Evolutionary conservation across 345 rosid genomes (phyloP).

Genomic region (Conringia planisiliqua): DNA sequence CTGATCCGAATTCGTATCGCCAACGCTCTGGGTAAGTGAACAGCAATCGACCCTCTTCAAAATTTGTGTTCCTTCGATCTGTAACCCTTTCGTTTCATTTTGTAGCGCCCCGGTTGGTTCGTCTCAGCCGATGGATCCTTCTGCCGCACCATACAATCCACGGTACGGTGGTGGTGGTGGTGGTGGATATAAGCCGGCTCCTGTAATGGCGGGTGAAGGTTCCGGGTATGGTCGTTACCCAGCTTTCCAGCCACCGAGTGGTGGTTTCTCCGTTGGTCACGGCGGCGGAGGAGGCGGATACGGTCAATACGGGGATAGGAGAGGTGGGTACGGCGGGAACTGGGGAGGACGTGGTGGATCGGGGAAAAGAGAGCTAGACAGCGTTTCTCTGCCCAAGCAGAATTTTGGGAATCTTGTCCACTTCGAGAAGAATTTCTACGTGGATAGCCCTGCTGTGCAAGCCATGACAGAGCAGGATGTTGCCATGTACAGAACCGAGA

Average conservation of each 20-base stretch:
- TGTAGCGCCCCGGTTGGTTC: conserved; percentile 54
- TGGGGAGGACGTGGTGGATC: conserved; percentile 52
- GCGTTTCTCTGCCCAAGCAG: conserved; percentile 62
- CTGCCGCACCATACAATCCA: conserved; percentile 35
- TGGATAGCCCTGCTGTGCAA: conserved; percentile 58
- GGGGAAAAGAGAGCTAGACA: conserved; percentile 56
- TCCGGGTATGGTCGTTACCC: conserved; percentile 41
- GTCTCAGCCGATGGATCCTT: conserved; percentile 36
- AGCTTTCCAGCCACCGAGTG: conserved; percentile 51
- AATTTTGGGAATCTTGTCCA: conserved; percentile 75
- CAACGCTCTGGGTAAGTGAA: conserved; percentile 67
- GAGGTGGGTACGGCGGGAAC: conserved; percentile 33
- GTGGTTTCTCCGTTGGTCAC: conserved; percentile 40
- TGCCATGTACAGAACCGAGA: conserved; percentile 48
- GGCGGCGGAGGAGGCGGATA: conserved; percentile 35
- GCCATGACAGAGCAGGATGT: conserved; percentile 75
- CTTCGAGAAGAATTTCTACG: conserved; percentile 82
- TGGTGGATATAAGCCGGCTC: conserved; percentile 36
- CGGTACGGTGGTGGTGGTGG: conserved; percentile 47
- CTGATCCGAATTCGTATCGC: conserved; percentile 83
- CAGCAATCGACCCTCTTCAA: neutral
- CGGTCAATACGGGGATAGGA: conserved; percentile 26
- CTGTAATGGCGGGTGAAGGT: conserved; percentile 36
- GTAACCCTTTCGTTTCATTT: neutral
- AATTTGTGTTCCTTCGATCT: neutral